Percentiles rank a stretch among this genome's conserved stretches.
Evolutionary conservation across 805 yeast species (phyloP).

Genomic region (Yarrowia osloensis): DNA sequence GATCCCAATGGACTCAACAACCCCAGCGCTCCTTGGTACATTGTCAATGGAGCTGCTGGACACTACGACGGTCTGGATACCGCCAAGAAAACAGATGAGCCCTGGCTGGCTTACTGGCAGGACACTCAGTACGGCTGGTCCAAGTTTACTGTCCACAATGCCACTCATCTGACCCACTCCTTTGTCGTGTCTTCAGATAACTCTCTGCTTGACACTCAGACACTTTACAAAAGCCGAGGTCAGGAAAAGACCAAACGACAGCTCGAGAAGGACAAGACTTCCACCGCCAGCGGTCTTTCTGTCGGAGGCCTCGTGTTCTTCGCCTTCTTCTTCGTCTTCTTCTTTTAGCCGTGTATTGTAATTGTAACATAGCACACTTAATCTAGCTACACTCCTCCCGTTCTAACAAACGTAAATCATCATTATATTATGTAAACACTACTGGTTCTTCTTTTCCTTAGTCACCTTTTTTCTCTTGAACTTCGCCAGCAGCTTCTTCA

Average conservation of each 20-base stretch:
- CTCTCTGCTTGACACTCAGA: conserved; percentile 38
- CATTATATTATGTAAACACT: neutral
- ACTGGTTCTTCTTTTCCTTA: conserved; percentile 26
- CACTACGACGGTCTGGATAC: conserved; percentile 40
- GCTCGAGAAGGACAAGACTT: neutral
- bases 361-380: neutral
- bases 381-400: neutral
- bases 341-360: neutral
- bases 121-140: conserved; percentile 39
- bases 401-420: conserved; percentile 9
- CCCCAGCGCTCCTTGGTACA: conserved; percentile 41
- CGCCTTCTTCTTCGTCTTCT: neutral
- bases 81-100: conserved; percentile 27
- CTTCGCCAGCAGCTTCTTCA: conserved; percentile 24
- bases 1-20: conserved; percentile 40
- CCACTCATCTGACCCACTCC: conserved; percentile 41
- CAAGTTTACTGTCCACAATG: conserved; percentile 40
- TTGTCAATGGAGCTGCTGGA: conserved; percentile 41
- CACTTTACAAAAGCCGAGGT: conserved; percentile 36
- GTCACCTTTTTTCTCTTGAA: conserved; percentile 19
- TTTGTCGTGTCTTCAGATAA: conserved; percentile 38
- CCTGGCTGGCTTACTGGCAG: conserved; percentile 31
- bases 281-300: neutral
- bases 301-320: neutral
- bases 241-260: neutral